Evolutionary conservation across 257 asterid species (phyloP).

Genomic region (Buddleja alternifolia): DNA sequence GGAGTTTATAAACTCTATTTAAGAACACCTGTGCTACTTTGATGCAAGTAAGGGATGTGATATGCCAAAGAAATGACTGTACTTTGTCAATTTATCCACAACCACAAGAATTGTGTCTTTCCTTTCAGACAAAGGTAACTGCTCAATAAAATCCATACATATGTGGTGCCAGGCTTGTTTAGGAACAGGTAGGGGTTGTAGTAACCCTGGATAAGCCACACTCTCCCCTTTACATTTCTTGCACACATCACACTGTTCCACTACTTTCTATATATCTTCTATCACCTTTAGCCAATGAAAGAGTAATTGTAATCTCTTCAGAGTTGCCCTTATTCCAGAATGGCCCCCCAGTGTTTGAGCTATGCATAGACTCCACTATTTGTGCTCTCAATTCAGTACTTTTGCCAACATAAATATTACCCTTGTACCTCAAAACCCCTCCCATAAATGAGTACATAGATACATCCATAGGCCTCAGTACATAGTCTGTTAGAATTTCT

Average conservation of each 20-base stretch:
- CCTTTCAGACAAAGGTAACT: too few species aligned
- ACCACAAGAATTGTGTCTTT: too few species aligned
- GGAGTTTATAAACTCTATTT: too few species aligned
- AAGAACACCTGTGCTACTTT: too few species aligned
- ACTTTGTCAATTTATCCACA: too few species aligned
- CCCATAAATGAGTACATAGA: accelerated
- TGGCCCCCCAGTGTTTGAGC: background rate
- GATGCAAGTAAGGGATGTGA: too few species aligned
- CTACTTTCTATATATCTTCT: too few species aligned
- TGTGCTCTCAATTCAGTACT: background rate
- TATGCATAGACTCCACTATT: background rate
- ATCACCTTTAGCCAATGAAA: background rate
- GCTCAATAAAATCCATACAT: too few species aligned
- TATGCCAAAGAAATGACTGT: too few species aligned
- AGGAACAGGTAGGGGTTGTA: background rate
- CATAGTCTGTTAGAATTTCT: too few species aligned
- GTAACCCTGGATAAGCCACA: background rate
- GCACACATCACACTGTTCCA: background rate
- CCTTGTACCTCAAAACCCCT: background rate
- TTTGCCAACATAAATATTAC: background rate
- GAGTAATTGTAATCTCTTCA: background rate
- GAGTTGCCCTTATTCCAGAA: background rate
- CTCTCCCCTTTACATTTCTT: background rate
- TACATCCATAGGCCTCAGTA: background rate
- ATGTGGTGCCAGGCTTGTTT: too few species aligned